phyloP scores from a whole-genome alignment of 805 yeast genomes.

The Starmerella apicola region DNA sequence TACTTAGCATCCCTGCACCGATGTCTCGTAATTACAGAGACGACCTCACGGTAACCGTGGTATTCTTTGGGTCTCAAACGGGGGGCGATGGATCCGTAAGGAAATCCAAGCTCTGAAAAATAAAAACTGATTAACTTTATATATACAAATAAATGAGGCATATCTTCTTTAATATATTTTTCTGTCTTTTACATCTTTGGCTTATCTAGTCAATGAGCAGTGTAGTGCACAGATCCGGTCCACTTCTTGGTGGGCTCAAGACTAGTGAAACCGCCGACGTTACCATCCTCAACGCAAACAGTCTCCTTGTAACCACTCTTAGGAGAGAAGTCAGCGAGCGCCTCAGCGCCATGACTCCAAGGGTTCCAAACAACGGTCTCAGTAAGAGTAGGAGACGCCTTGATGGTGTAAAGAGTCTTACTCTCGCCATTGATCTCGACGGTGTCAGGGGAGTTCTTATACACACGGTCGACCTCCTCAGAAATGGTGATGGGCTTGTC shows the following conservation, averaged over 20 bases:
- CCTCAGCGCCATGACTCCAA: constrained; percentile 71
- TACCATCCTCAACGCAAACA: constrained; percentile 94
- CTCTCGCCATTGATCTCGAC: constrained; percentile 63
- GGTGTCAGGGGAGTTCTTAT: constrained; percentile 40
- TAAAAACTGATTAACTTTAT: too few relatives aligned
- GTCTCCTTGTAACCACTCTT: constrained; percentile 69
- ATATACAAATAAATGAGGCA: too few relatives aligned
- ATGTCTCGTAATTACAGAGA: constrained; percentile 85
- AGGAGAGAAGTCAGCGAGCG: constrained; percentile 83
- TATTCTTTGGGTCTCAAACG: constrained; percentile 61
- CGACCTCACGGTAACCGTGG: constrained; percentile 90
- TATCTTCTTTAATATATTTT: too few relatives aligned
- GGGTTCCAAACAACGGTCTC: constrained; percentile 95
- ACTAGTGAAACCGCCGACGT: constrained; percentile 54
- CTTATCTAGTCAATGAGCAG: constrained; percentile 10
- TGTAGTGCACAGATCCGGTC: constrained; percentile 35
- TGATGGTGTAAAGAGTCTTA: constrained; percentile 54
- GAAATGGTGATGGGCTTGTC: constrained; percentile 22
- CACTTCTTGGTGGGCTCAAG: constrained; percentile 64
- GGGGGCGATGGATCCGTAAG: constrained; percentile 23
- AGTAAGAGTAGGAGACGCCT: constrained; percentile 38
- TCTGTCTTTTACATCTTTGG: too few relatives aligned
- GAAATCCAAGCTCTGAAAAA: constrained; percentile 18
- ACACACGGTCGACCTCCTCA: constrained; percentile 74
- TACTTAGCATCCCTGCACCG: constrained; percentile 85